Evolutionary conservation across 768 basidiomycete genomes (phyloP).

Genomic region (Russula olivacea): DNA sequence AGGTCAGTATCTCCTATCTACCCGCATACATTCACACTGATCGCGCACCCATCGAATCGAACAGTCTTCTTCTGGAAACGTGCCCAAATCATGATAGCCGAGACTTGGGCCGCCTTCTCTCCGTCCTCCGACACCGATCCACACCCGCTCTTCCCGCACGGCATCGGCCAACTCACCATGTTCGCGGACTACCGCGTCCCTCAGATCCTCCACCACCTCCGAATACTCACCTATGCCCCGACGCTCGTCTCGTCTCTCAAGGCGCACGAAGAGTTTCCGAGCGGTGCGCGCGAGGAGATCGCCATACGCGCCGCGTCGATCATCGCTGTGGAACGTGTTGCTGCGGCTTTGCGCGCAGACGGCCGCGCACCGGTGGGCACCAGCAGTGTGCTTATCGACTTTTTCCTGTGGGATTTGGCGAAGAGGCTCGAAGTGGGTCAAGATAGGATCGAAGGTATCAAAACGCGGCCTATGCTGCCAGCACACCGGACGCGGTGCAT

Average conservation of each 20-base stretch:
- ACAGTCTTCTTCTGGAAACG: constrained; percentile 85
- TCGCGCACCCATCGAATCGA: neutral
- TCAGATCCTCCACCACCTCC: constrained; percentile 81
- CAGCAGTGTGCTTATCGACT: constrained; percentile 81
- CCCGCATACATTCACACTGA: neutral
- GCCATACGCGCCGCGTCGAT: constrained; percentile 78
- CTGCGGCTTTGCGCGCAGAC: constrained; percentile 38
- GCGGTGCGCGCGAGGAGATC: constrained; percentile 65
- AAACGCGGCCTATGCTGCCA: constrained; percentile 51
- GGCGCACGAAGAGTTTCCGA: constrained; percentile 39
- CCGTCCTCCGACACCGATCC: constrained; percentile 30
- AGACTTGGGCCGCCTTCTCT: constrained; percentile 90
- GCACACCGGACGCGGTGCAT: constrained; percentile 77
- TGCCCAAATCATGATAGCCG: constrained; percentile 85
- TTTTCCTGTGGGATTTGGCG: constrained; percentile 86
- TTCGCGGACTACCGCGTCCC: constrained; percentile 93
- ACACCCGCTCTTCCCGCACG: constrained; percentile 75
- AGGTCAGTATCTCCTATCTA: constrained; percentile 39
- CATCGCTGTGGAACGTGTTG: constrained; percentile 68
- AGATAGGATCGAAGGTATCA: constrained; percentile 53
- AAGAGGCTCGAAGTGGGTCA: constrained; percentile 64
- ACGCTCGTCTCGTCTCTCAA: constrained; percentile 49
- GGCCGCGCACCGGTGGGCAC: constrained; percentile 30
- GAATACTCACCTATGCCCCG: constrained; percentile 66
- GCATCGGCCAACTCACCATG: constrained; percentile 72